Evolutionary conservation across 148 eudicot species (phyloP), one percentile per base, ranked within the genome.

Genomic region (Chenopodium album): DNA sequence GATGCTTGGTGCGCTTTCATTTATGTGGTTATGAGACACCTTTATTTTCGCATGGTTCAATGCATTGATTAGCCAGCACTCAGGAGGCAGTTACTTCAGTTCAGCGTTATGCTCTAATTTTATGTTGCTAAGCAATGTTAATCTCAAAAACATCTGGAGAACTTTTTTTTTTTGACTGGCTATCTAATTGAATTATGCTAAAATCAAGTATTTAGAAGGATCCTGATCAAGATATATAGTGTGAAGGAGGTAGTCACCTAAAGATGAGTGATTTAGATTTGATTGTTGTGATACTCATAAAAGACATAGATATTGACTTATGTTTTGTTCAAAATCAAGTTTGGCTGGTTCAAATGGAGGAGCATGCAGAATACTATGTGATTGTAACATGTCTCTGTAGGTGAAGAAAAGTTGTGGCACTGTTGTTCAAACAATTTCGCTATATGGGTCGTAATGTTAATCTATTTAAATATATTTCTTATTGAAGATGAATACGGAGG

Each of bases 1-100:
- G 17, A 20, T 76, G 64, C 66, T 72, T 82, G 48, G 50, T 31
- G 31, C 23, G 13, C 3, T 82, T 62, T 31, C 28, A 44, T 73
- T 28, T 14, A 26, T 63, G 74, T 47, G 17, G 31, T 28, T 23
- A 48, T 82, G 73, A 50, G 52, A 44, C 20, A 12, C 28, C 46
- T 62, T 28, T 50, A 29, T 63, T 22, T 54, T 23, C 20, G 31
- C 60, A 19, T 4, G 29, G 2, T 52, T 41, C 16, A 44, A 17
- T 48, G 65, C 48, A 74, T 11, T 26, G 9, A 9, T 70, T 65
- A 52, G 9, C 7, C 54, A 12, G 13, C 41, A 4, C 41, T 70
- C 69, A 50, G 2, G 41, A 7, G 31, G 63, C 60, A 77, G 71
- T 71, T 66, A 66, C 54, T 67, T 75, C 29, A 79, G 28, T 23